Percentiles rank a stretch among this genome's conserved stretches.
phyloP scores from a whole-genome alignment of 2,329 filamentous ascomycete species.

The Hypoxylon sp. region DNA sequence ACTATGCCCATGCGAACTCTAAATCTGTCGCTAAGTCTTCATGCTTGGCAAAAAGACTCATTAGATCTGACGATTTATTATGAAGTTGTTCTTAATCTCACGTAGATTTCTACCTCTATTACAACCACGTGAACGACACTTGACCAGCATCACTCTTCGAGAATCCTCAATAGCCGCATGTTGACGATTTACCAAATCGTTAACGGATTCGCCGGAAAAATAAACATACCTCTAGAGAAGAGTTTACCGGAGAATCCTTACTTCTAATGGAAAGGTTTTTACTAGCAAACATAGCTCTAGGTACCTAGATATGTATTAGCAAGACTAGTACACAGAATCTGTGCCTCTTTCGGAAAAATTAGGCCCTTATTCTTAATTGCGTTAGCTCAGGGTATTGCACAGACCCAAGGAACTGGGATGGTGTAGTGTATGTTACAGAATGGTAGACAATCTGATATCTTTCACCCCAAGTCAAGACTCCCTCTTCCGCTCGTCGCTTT shows the following conservation, averaged over 20 bases:
- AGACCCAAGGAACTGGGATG: neutral
- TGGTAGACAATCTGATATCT: no score
- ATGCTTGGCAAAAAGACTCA: no score
- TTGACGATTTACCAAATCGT: no score
- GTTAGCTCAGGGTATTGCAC: conserved; percentile 4
- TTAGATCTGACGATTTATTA: no score
- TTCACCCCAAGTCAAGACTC: no score
- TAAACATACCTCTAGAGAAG: neutral
- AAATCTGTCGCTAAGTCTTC: conserved; percentile 7
- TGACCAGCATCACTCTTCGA: no score
- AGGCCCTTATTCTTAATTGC: neutral
- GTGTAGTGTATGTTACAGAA: no score
- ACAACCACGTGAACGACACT: no score
- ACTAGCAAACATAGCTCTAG: conserved; percentile 7
- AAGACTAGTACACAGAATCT: conserved; percentile 11
- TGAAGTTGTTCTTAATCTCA: no score
- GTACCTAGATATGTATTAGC: conserved; percentile 7
- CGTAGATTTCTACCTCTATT: neutral
- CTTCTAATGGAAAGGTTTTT: conserved; percentile 8
- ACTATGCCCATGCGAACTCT: conserved; percentile 8
- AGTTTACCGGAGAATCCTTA: neutral
- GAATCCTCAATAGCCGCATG: no score
- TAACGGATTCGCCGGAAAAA: no score
- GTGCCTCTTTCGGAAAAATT: conserved; percentile 3
- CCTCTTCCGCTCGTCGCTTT: no score